Evolutionary conservation across 495 filamentous ascomycete species (phyloP).

Genomic region (Daldinia grandis): DNA sequence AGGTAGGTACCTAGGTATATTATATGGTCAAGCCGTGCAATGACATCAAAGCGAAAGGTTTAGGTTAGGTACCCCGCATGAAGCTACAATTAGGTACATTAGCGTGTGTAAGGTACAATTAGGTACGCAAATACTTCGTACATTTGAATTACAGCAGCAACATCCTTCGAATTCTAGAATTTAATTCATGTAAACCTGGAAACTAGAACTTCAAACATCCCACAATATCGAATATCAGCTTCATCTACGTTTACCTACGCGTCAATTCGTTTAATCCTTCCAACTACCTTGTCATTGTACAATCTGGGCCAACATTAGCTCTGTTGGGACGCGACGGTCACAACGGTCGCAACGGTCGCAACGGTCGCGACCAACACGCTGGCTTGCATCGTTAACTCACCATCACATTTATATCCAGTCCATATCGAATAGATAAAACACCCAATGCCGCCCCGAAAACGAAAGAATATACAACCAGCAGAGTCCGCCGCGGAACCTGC

Average conservation of each 20-base stretch:
- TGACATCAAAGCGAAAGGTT: no score
- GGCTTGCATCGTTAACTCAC: neutral
- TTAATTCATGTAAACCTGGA: no score
- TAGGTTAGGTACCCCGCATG: no score
- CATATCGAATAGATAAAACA: neutral
- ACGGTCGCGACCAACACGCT: conserved; percentile 1
- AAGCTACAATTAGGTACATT: no score
- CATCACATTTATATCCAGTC: neutral
- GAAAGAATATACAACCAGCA: conserved; percentile 8
- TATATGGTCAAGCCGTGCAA: no score
- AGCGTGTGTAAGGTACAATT: no score
- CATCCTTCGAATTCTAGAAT: no score
- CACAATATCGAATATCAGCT: neutral
- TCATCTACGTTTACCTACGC: conserved; percentile 5
- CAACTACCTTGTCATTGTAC: neutral
- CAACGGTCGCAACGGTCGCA: no score
- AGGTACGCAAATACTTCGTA: no score
- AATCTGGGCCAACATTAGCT: neutral
- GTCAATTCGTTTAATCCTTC: neutral
- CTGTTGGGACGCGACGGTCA: conserved; percentile 13
- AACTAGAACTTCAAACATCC: no score
- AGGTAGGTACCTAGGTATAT: neutral
- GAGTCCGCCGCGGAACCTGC: neutral
- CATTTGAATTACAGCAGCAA: no score
- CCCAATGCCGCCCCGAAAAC: conserved; percentile 40